phyloP scores from a whole-genome alignment of 2,329 filamentous ascomycete genomes.

The Ophiostoma ips region DNA sequence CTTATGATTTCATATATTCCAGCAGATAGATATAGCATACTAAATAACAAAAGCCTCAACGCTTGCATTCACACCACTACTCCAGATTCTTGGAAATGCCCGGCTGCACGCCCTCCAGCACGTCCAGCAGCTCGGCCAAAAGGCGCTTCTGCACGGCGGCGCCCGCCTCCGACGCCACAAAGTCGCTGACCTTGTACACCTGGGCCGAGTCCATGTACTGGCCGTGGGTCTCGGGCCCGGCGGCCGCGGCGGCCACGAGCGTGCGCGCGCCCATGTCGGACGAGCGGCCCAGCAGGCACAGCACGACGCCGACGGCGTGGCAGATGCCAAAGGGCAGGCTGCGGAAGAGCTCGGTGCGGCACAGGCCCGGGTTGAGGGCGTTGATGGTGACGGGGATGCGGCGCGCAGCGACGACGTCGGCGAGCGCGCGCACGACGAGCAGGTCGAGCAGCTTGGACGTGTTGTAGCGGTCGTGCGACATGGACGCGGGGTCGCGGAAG shows the following conservation, averaged over 20 bases:
- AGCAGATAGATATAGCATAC: neutral
- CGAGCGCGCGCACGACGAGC: constrained; percentile 22
- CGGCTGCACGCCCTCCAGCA: constrained; percentile 29
- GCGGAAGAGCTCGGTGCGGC: constrained; percentile 26
- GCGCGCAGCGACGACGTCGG: constrained; percentile 18
- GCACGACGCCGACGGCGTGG: constrained; percentile 9
- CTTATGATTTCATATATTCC: too few species aligned
- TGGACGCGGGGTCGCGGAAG: constrained; percentile 18
- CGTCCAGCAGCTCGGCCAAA: constrained; percentile 28
- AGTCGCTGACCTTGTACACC: constrained; percentile 18
- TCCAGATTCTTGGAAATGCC: constrained; percentile 21
- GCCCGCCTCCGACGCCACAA: constrained; percentile 25
- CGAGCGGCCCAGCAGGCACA: constrained; percentile 21
- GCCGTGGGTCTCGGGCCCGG: constrained; percentile 26
- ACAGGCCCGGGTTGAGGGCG: constrained; percentile 27
- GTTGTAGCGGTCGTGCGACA: constrained; percentile 22
- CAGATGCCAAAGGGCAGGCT: constrained; percentile 19
- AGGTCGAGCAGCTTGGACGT: constrained; percentile 23
- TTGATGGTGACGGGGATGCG: constrained; percentile 25
- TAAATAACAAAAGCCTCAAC: neutral
- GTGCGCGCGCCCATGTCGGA: constrained; percentile 27
- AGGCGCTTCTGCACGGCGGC: constrained; percentile 22
- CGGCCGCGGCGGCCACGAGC: constrained; percentile 24
- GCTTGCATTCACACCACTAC: neutral
- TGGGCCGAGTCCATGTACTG: constrained; percentile 25